Base-by-base conservation (phyloP, 306 rosid species). In the Dryas alaskensis region DNA sequence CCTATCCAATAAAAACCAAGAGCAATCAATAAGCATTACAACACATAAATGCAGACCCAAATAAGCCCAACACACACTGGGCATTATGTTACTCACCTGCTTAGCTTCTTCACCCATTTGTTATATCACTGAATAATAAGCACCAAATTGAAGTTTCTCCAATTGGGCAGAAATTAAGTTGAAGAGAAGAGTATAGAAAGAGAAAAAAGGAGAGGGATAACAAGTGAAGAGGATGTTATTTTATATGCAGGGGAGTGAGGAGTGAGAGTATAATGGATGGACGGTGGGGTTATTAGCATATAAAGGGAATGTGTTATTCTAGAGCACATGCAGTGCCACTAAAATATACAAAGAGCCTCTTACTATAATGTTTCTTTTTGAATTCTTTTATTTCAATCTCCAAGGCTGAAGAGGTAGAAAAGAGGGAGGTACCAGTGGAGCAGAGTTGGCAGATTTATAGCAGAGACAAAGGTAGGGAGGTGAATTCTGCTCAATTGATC, bases 101-200 rank as follows among this genome's bases (percentile, higher is more conserved):
- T 90, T 87, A 73, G 75, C 83, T 81, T 84, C 93, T 83, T 85
- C 91, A 31, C 93, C 97, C 98, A 93, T 93, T 65, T 81, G 58
- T 53, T 54, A 54, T 44, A 4, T 62, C 40, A 72, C 48, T 68
- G 61, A 82, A 55, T 52, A 4, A 17, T 71, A 67, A 75, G 16
- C 14, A 19, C 42, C 52, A 70, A 70, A 43, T n/a, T 8, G 4
- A 22, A 3, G 31, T 16, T 7, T 40, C 60, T 77, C 62, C 80
- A 81, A 58, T 73, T 59, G 55, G 52, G 57, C 49, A 43, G 57
- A 48, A 45, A 22, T 22, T 22, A 49, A 67, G 62, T 13, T 46
- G 51, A 49, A 50, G 48, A 71, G 57, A 54, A 13, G 17, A 43
- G 42, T 45, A 46, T 14, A 37, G 27, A 61, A 10, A 55, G 52